phyloP scores from a whole-genome alignment of 225 moss, liverwort and hornwort genomes.

The Physcomitrium patens region DNA sequence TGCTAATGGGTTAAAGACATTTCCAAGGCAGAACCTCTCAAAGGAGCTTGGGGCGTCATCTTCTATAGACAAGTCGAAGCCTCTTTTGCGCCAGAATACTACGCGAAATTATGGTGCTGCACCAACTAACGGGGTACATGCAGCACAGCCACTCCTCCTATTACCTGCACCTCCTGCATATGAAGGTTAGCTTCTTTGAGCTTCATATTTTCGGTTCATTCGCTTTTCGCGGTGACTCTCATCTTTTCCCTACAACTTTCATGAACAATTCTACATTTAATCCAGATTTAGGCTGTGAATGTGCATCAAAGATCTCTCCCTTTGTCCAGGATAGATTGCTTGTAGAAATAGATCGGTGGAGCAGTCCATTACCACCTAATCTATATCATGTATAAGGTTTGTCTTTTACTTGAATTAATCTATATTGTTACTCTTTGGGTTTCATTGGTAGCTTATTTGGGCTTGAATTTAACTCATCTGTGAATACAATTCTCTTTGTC shows the following conservation, averaged over 20 bases:
- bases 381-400: not conserved
- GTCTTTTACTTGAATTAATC: not conserved
- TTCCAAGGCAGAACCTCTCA: constrained; percentile 19
- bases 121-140: constrained; percentile 29
- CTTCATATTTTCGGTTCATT: constrained; percentile 10
- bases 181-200: constrained; percentile 42
- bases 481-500: constrained; percentile 15
- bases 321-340: not conserved
- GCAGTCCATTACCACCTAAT: not conserved
- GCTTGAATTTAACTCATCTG: not conserved
- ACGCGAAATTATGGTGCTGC: constrained; percentile 23
- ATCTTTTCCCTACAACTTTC: not conserved
- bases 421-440: no score
- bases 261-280: not conserved
- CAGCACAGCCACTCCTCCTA: constrained; percentile 45
- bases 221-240: constrained; percentile 4
- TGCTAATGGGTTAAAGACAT: constrained; percentile 23
- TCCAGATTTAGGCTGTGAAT: not conserved
- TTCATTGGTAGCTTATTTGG: no score
- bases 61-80: constrained; percentile 27
- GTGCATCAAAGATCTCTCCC: not conserved
- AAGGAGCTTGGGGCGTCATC: constrained; percentile 26
- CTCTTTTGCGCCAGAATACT: constrained; percentile 43
- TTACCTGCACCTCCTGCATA: constrained; percentile 40
- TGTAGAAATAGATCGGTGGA: not conserved